Evolutionary conservation across 176 grass and related monocot species (phyloP).

Genomic region (Avena sativa): DNA sequence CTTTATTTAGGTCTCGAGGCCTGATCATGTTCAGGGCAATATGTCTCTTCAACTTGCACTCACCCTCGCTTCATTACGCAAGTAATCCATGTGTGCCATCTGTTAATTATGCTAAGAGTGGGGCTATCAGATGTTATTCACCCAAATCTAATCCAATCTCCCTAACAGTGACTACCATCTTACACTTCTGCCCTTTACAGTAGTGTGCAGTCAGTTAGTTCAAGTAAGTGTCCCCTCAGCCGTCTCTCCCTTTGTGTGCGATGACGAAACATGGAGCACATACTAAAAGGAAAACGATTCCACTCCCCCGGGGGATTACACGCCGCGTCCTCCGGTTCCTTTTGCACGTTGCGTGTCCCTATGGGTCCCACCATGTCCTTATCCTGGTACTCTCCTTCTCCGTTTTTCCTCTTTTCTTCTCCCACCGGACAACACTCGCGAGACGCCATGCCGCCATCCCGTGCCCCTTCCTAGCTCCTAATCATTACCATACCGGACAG

Average conservation of each 20-base stretch:
- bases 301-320: no score
- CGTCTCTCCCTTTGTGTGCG: not conserved
- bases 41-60: slow-evolving; percentile 38
- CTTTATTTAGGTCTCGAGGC: slow-evolving; percentile 48
- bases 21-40: slow-evolving; percentile 33
- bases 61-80: slow-evolving; percentile 35
- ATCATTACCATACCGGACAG: no score
- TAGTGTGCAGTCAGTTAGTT: not conserved
- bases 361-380: no score
- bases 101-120: slow-evolving; percentile 35
- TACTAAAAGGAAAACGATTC: no score
- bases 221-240: not conserved
- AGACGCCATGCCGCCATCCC: no score
- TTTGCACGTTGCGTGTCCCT: no score
- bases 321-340: no score
- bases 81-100: slow-evolving; percentile 33
- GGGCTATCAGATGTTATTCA: slow-evolving; percentile 38
- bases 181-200: slow-evolving; percentile 15
- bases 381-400: no score
- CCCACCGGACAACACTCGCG: no score
- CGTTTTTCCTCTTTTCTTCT: no score
- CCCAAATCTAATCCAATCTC: slow-evolving; percentile 51
- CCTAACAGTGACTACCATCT: slow-evolving; percentile 24
- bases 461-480: no score
- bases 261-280: slow-evolving; percentile 20